Conservation (phyloP, 345 rosid genomes). For the Gossypium ekmanianum region DNA sequence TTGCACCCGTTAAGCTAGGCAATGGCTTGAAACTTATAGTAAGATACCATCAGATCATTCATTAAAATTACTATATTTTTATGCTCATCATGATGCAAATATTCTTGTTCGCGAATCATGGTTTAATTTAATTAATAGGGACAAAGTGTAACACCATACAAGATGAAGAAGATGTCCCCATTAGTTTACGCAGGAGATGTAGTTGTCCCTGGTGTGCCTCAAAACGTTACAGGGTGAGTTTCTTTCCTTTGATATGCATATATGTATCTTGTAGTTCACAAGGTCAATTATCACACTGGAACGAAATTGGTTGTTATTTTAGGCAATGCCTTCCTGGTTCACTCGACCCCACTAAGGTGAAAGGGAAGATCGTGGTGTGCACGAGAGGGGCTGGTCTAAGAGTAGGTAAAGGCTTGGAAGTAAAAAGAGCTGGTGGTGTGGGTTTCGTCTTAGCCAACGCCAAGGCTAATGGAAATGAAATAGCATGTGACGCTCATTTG, state of each 20-base stretch:
- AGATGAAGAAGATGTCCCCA: conserved; percentile 43
- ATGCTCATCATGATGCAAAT: background rate
- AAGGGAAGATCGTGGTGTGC: conserved; percentile 84
- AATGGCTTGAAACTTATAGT: conserved; percentile 56
- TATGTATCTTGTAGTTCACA: background rate
- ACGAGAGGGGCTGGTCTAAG: conserved; percentile 54
- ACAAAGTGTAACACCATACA: conserved; percentile 49
- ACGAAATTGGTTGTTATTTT: background rate
- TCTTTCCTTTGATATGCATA: background rate
- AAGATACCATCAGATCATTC: conserved; percentile 2
- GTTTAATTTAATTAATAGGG: conserved; percentile 37
- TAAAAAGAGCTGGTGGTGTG: conserved; percentile 73
- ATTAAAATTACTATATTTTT: background rate
- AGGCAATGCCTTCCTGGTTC: conserved; percentile 76
- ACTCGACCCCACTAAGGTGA: conserved; percentile 47
- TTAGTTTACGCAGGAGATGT: conserved; percentile 65
- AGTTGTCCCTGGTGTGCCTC: conserved; percentile 31
- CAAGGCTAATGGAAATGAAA: conserved; percentile 28
- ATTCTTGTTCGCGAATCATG: background rate
- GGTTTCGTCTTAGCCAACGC: conserved; percentile 65
- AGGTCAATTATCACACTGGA: background rate
- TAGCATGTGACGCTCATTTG: conserved; percentile 42
- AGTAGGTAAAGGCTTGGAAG: conserved; percentile 67
- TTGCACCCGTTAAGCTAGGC: conserved; percentile 48
- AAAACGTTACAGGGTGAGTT: conserved; percentile 43